Percentiles rank a stretch among this genome's conserved stretches.
Conservation (phyloP, 1,284 basidiomycete genomes). For the Ceratobasidium sp. region DNA sequence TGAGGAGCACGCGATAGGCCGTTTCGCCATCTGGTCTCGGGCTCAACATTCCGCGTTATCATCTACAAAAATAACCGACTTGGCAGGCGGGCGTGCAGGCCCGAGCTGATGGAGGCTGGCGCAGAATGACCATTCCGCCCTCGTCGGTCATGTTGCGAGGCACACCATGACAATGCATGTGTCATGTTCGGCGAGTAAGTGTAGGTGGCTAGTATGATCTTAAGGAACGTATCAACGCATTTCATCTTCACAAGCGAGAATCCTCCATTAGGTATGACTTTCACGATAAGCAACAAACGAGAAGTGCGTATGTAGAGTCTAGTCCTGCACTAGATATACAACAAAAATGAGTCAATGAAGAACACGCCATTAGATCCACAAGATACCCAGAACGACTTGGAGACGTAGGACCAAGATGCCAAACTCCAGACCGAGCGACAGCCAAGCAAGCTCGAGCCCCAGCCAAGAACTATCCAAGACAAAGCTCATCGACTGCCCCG, state of each 20-base stretch:
- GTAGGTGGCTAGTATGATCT: not conserved
- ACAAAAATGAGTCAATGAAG: not conserved
- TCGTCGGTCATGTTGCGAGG: not conserved
- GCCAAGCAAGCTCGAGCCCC: not conserved
- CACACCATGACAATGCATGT: not conserved
- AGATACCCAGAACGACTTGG: not conserved
- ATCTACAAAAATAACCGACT: not conserved
- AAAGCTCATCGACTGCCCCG: conserved; percentile 38
- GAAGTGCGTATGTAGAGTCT: not conserved
- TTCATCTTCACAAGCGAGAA: not conserved
- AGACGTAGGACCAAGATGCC: too few species aligned
- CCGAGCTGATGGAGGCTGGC: not conserved
- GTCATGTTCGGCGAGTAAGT: not conserved
- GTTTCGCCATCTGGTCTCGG: too few species aligned
- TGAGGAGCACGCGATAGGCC: too few species aligned
- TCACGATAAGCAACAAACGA: not conserved
- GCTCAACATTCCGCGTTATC: too few species aligned
- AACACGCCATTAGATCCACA: conserved; percentile 4
- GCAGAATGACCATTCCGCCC: not conserved
- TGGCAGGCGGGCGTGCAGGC: not conserved
- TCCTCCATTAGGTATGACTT: not conserved
- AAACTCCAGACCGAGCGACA: too few species aligned
- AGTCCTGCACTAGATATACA: conserved; percentile 4
- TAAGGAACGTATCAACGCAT: too few species aligned
- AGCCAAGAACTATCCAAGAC: not conserved